Evolutionary conservation across 1,284 basidiomycete genomes (phyloP), one percentile per base, ranked within the genome.

Genomic region (Tilletia walkeri): DNA sequence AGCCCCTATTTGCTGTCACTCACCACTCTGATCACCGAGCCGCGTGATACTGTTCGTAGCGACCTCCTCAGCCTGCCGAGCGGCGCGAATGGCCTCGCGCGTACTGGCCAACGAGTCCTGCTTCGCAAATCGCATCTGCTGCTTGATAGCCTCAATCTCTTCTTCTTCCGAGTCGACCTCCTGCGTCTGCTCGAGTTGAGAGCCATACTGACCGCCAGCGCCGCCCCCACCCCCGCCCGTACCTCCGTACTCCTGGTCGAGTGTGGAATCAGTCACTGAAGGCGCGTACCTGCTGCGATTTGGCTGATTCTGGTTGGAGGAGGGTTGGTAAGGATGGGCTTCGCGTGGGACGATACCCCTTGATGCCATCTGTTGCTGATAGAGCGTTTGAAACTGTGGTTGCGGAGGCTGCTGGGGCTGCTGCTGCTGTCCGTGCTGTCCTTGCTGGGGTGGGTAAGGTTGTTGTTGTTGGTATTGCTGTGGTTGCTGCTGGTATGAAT

Each of bases 11-110:
- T 30, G 24, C 24, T 30, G 24, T 30, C 24, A 85, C 89, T 69
- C 75, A 95, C 95, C 95, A 59, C 94, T 97, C 86, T 99, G 96
- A 77, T 93, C 91, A n/a, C 92, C 95, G 18, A 99, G 88, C 81
- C 89, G 92, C 75, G 86, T 86, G 59, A 99, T 85, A 14, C 95
- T 99, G 75, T 90, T 90, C 69, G 91, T 86, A 30, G 93, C 96
- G 6, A 92, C 96, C 85, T 99, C 96, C 84, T 98, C 95, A 0
- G 95, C 94, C 84, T 99, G 94, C 16, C 92, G 88, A 30, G 95
- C 95, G 82, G 98, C 88, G 66, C 94, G 88, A 66, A 99, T 87
- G 2, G 95, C 95, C 85, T 99, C 98, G 77, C 95, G 87, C 0
- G 94, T 93, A 34, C 91, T 92, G 71, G 90, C 90, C 65, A 96